phyloP scores from a whole-genome alignment of 2,329 filamentous ascomycete genomes.

The Niveomyces coronatus region DNA sequence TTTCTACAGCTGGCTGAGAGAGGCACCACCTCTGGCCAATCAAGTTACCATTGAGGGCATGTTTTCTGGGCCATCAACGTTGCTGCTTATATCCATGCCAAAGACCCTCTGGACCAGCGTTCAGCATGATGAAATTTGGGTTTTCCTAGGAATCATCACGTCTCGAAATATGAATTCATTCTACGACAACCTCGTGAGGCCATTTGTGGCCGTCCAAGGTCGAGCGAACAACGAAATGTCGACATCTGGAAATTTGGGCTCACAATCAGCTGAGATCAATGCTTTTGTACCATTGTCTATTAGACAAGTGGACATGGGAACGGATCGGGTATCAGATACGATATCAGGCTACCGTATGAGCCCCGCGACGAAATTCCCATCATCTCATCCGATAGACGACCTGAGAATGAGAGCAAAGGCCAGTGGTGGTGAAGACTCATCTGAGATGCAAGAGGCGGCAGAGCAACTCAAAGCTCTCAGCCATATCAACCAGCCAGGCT shows the following conservation, averaged over 20 bases:
- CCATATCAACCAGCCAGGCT: slow-evolving; percentile 47
- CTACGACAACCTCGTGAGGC: slow-evolving; percentile 47
- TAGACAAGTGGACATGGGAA: too few species aligned
- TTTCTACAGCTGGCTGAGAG: slow-evolving; percentile 56
- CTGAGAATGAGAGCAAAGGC: slow-evolving; percentile 22
- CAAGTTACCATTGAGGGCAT: slow-evolving; percentile 56
- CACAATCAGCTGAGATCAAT: too few species aligned
- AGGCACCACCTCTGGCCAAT: slow-evolving; percentile 43
- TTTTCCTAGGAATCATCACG: slow-evolving; percentile 53
- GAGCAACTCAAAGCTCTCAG: slow-evolving; percentile 57
- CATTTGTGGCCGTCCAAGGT: slow-evolving; percentile 8
- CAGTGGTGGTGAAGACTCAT: slow-evolving; percentile 42
- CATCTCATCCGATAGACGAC: slow-evolving; percentile 4
- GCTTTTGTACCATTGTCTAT: too few species aligned
- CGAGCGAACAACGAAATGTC: not conserved
- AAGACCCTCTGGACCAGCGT: slow-evolving; percentile 53
- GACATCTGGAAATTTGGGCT: too few species aligned
- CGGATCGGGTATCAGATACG: too few species aligned
- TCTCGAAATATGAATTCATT: slow-evolving; percentile 58
- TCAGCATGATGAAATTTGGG: slow-evolving; percentile 56
- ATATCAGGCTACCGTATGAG: too few species aligned
- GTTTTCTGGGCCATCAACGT: slow-evolving; percentile 57
- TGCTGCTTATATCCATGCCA: slow-evolving; percentile 57
- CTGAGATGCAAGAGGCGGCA: slow-evolving; percentile 58
- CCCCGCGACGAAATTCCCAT: slow-evolving; percentile 1